phyloP scores from a whole-genome alignment of 345 rosid species.

The Pistacia vera region DNA sequence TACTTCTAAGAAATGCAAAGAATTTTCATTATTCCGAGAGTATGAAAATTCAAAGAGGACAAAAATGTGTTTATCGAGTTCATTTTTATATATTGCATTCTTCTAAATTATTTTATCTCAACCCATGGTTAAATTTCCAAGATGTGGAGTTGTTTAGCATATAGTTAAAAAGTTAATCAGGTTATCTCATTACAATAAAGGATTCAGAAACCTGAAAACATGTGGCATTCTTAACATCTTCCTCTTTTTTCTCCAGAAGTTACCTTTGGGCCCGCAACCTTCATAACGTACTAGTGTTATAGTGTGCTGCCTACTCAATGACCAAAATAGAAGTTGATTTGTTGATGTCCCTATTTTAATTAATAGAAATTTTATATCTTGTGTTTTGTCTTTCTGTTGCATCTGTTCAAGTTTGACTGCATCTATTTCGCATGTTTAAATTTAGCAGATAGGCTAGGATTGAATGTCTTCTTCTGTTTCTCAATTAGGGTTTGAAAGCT shows the following conservation, averaged over 20 bases:
- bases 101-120: not conserved
- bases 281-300: not conserved
- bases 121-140: not conserved
- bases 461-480: constrained; percentile 2
- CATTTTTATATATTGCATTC: not conserved
- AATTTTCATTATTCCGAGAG: too few relatives aligned
- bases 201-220: not conserved
- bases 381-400: constrained; percentile 10
- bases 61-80: not conserved
- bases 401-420: not conserved
- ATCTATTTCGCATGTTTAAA: not conserved
- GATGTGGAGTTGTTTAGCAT: not conserved
- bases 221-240: not conserved
- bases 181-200: not conserved
- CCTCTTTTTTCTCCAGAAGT: not conserved
- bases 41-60: too few relatives aligned
- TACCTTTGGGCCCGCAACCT: not conserved
- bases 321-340: not conserved
- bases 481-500: constrained; percentile 71
- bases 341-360: not conserved
- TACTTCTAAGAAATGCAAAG: too few relatives aligned
- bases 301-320: not conserved
- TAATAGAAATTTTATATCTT: not conserved
- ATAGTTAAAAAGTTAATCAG: not conserved
- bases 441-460: not conserved